Conservation (phyloP, 2,329 filamentous ascomycete genomes). For the Cercospora sp. region DNA sequence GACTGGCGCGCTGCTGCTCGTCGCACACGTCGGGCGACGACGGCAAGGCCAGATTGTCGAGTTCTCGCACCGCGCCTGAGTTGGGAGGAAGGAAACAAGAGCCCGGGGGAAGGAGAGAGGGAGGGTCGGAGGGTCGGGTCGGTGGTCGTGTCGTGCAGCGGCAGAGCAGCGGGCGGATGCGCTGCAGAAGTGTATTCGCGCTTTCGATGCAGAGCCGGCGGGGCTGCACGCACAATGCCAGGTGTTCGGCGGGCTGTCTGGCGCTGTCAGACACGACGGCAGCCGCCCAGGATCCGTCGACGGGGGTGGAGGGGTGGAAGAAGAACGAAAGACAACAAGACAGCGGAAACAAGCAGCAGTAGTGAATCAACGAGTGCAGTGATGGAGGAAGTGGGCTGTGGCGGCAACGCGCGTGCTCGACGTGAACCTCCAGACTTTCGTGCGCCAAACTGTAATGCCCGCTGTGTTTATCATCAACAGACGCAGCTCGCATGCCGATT, state of each 20-base stretch:
- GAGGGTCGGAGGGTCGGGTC: not conserved
- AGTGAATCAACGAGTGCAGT: not conserved
- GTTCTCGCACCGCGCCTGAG: not conserved
- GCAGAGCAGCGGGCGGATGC: not conserved
- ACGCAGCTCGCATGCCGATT: not conserved
- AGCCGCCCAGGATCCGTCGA: not conserved
- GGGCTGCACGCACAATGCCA: not conserved
- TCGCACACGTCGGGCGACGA: not conserved
- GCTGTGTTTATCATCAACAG: not conserved
- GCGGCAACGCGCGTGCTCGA: not conserved
- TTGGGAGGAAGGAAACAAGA: not conserved
- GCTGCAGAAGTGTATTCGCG: conserved; percentile 2
- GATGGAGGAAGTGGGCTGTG: not conserved
- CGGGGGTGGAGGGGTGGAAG: not conserved
- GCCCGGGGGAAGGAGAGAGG: not conserved
- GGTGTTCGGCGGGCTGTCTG: not conserved
- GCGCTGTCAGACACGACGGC: not conserved
- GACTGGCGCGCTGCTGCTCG: not conserved
- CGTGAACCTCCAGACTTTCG: conserved; percentile 3
- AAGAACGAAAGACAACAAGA: not conserved
- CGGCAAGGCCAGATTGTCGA: not conserved
- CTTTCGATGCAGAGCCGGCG: not conserved
- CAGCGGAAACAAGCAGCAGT: not conserved
- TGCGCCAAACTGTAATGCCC: not conserved
- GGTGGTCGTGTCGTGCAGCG: conserved; percentile 3